Conservation (phyloP, 306 rosid species). For the Pterocarpus santalinus region DNA sequence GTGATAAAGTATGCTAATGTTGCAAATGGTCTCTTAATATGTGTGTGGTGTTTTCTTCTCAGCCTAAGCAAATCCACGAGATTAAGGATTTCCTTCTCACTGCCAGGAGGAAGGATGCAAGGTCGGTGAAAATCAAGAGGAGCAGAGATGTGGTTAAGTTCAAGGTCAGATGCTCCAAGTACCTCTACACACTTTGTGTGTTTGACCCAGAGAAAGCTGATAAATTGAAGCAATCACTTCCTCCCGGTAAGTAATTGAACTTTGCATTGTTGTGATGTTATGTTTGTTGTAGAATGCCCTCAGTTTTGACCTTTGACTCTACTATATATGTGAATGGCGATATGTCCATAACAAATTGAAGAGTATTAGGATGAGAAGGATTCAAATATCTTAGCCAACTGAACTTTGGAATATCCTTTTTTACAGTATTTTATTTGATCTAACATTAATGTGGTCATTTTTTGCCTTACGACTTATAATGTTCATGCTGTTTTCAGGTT, state of each 20-base stretch:
- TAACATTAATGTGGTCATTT: neutral
- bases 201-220: conserved; percentile 83
- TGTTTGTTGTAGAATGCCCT: neutral
- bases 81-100: conserved; percentile 93
- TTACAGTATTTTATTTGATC: neutral
- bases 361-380: neutral
- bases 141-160: conserved; percentile 87
- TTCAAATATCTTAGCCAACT: neutral
- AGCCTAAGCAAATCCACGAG: conserved; percentile 96
- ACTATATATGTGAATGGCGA: neutral
- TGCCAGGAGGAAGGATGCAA: conserved; percentile 91
- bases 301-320: neutral
- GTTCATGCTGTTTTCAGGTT: conserved; percentile 57
- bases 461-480: neutral
- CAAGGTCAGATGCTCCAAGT: conserved; percentile 90
- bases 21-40: neutral
- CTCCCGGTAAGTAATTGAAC: conserved; percentile 61
- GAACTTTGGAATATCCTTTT: neutral
- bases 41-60: neutral
- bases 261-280: neutral
- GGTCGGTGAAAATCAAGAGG: conserved; percentile 84
- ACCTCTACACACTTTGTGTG: conserved; percentile 91
- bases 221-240: conserved; percentile 94
- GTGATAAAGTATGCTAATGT: neutral
- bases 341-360: neutral